Evolutionary conservation across 2,329 filamentous ascomycete species (phyloP), one percentile per base, ranked within the genome.

Genomic region (Neonectria punicea): DNA sequence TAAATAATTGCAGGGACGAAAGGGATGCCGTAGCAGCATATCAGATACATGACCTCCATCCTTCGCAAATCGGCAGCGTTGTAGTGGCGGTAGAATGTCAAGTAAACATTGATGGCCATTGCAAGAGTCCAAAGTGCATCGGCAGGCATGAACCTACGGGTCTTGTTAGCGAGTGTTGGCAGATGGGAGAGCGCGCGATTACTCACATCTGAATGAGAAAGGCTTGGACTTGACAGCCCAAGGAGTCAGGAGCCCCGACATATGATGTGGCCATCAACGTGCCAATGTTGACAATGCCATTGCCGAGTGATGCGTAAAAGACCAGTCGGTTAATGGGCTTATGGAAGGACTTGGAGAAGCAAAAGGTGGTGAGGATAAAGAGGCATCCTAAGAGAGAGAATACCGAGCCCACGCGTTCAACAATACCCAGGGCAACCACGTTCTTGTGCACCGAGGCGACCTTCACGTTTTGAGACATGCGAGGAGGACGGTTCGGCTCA

Each of bases 301-400:
- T 95, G 5, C 92, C 92, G 73, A 92, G 90, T 1, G 90, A 91
- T 2, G 92, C 92, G 76, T 90, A 94, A 78, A 95, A 94, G 14
- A 94, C 88, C 0, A 95, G 84, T 14, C 92, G 85, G 75, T 94
- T 95, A 80, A 94, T 93, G 20, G 92, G 90, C 75, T 93, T 94
- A 70, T 91, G 90, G 75, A 94, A 94, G 5, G 85, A 84, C 9
- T 83, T 84, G 30, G 89, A 91, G 22, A 78, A 76, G 34, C 86
- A 79, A 74, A 93, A 94, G 1, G 91, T 93, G 56, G 82, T 68
- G 58, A 93, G 87, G 72, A 93, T 90, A 76, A 93, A 87, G 20
- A 88, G 9, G 44, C 46, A 59, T 2, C 61, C 61, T 5, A 64
- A 20, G n/a, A 64, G 55, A 18, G 61, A 64, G 20, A 59, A 55